Percentiles rank a stretch among this genome's conserved stretches.
Conservation (phyloP, 768 basidiomycete genomes). For the Leccinum subgranulosum region DNA sequence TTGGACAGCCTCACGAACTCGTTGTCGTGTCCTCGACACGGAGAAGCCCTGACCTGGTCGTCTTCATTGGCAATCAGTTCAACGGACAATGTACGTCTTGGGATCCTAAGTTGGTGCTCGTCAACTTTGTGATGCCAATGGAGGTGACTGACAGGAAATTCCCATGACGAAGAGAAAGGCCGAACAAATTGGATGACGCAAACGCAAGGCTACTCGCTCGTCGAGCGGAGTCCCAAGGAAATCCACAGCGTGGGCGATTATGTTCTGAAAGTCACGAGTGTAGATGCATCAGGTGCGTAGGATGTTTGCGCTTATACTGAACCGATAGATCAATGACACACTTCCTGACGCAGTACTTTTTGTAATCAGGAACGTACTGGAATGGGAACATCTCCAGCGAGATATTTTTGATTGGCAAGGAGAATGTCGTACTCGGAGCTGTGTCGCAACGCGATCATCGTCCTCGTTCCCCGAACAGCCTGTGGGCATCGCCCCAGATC, state of each 20-base stretch:
- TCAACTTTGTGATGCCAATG: slow-evolving; percentile 68
- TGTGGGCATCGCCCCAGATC: neutral
- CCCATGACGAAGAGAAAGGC: slow-evolving; percentile 82
- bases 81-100: slow-evolving; percentile 88
- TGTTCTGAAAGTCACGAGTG: slow-evolving; percentile 76
- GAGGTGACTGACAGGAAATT: slow-evolving; percentile 72
- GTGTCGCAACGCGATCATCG: slow-evolving; percentile 20
- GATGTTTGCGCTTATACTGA: slow-evolving; percentile 3
- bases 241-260: slow-evolving; percentile 93
- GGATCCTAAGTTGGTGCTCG: slow-evolving; percentile 83
- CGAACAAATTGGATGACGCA: slow-evolving; percentile 71
- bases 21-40: slow-evolving; percentile 64
- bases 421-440: slow-evolving; percentile 35
- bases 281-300: slow-evolving; percentile 71
- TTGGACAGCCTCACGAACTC: slow-evolving; percentile 81
- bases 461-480: slow-evolving; percentile 28
- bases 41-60: slow-evolving; percentile 87
- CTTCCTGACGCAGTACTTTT: slow-evolving; percentile 84
- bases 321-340: slow-evolving; percentile 71
- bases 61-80: slow-evolving; percentile 91
- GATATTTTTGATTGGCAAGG: slow-evolving; percentile 33
- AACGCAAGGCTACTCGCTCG: slow-evolving; percentile 79
- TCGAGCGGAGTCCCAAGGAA: slow-evolving; percentile 75
- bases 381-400: slow-evolving; percentile 45
- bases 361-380: slow-evolving; percentile 82